phyloP scores from a whole-genome alignment of 2,329 filamentous ascomycete species.

The Hypoxylon sp. region DNA sequence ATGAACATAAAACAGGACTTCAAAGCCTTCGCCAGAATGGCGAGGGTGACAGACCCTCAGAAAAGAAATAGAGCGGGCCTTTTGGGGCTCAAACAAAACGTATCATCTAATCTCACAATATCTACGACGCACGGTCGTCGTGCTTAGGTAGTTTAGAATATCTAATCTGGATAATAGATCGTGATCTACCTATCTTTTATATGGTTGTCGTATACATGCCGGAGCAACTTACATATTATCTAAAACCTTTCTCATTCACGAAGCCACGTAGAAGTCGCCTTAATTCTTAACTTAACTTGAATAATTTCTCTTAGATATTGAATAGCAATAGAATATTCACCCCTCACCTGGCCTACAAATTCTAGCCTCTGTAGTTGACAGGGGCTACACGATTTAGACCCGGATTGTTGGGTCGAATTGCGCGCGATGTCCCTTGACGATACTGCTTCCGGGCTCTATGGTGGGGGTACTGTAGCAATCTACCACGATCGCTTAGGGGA shows the following conservation, averaged over 20 bases:
- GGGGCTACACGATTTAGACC: neutral
- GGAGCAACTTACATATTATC: neutral
- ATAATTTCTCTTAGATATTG: neutral
- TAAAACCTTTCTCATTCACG: neutral
- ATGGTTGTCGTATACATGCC: neutral
- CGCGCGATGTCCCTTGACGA: neutral
- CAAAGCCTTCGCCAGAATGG: conserved; percentile 54
- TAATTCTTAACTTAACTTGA: neutral
- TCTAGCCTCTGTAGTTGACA: neutral
- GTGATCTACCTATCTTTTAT: conserved; percentile 3
- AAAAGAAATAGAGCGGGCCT: conserved; percentile 26
- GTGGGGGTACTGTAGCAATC: neutral
- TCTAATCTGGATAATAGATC: neutral
- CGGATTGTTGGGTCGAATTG: neutral
- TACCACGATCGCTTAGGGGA: neutral
- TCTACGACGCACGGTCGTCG: neutral
- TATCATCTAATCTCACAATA: neutral
- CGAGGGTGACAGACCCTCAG: conserved; percentile 20
- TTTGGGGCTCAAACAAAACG: neutral
- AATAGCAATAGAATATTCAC: neutral
- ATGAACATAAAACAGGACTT: conserved; percentile 72
- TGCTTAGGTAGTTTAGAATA: conserved; percentile 13
- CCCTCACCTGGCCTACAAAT: neutral
- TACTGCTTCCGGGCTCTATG: neutral
- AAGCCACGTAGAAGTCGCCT: neutral